Base-by-base conservation (phyloP, 257 asterid species). In the Solanum lignicaule region DNA sequence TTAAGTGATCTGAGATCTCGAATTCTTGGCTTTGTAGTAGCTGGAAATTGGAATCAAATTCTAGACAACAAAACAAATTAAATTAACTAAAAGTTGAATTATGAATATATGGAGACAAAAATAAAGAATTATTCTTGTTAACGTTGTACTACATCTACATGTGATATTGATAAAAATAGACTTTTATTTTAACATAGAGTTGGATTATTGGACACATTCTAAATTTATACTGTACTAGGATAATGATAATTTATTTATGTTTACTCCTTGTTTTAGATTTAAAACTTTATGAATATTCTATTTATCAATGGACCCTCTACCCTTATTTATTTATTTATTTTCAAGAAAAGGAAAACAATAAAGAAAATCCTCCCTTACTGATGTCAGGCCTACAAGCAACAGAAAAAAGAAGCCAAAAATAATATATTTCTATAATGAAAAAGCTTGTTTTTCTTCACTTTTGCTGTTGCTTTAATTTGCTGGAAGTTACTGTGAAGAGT, bases 1-100 rank as follows among this genome's bases (percentile, higher is more conserved):
- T 97, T 86, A 97, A 89, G 83, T 97, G 99, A 87, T 97, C 99
- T 0, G 98, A 96, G 76, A 97, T 95, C 90, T 83, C 89, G 90
- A 93, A 97, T 87, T 95, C 98, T 88, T 93, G 95, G 90, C 95
- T 94, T 87, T 93, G 94, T 76, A 95, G 60, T 88, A 95, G 83
- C 92, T 92, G 92, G 79, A 97, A 95, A 69, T 93, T 93, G 71
- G 93, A 89, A 90, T 97, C 98, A 76, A 92, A 92, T 94, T 97
- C 98, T 97, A 94, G 9, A 69, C 2, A 72, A 41, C 3, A 66
- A 39, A 46, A 16, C 21, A 25, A 84, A 58, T 73, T 73, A 38
- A 76, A 83, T 73, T 73, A 38, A 76, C 15, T 11, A 81, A 27
- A 81, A 81, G 9, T 81, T 75, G 7, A 21, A 81, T 41, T 12